Conservation (phyloP, 495 filamentous ascomycete species). For the Parachaetomium inaequale region DNA sequence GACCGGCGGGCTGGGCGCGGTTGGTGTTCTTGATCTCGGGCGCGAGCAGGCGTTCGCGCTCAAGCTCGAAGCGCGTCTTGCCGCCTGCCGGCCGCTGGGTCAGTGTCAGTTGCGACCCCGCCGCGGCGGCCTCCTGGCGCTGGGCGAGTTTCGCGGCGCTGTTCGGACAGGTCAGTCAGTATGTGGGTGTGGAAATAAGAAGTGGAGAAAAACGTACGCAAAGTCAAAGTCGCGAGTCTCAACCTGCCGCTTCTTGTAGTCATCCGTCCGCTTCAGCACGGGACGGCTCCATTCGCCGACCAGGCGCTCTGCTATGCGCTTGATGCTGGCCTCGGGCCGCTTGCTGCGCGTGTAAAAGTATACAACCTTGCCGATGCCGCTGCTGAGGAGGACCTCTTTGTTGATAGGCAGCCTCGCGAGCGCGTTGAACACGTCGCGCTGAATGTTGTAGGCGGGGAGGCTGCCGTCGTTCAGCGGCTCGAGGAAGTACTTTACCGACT, state of each 20-base stretch:
- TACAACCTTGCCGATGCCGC: constrained; percentile 91
- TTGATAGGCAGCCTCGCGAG: constrained; percentile 77
- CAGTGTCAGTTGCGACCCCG: constrained; percentile 43
- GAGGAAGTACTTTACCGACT: constrained; percentile 93
- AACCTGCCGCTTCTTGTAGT: constrained; percentile 79
- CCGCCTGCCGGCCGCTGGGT: constrained; percentile 43
- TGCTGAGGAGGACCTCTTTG: constrained; percentile 83
- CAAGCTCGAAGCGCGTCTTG: constrained; percentile 52
- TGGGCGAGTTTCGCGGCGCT: constrained; percentile 52
- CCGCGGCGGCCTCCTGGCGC: constrained; percentile 37
- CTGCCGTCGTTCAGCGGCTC: constrained; percentile 91
- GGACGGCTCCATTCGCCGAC: constrained; percentile 93
- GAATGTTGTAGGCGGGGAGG: constrained; percentile 92
- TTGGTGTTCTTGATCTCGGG: constrained; percentile 63
- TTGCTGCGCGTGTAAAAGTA: constrained; percentile 96
- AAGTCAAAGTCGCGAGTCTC: constrained; percentile 53
- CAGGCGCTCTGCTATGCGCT: constrained; percentile 85
- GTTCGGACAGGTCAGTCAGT: constrained; percentile 22
- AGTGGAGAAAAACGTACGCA: constrained; percentile 40
- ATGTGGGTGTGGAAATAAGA: constrained; percentile 32
- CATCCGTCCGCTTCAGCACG: constrained; percentile 88
- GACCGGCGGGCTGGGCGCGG: constrained; percentile 65
- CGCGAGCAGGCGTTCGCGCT: constrained; percentile 67
- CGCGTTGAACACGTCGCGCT: constrained; percentile 84
- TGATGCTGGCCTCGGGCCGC: constrained; percentile 78